Evolutionary conservation across 1,139 yeast genomes (phyloP).

Genomic region (Candida anutae): DNA sequence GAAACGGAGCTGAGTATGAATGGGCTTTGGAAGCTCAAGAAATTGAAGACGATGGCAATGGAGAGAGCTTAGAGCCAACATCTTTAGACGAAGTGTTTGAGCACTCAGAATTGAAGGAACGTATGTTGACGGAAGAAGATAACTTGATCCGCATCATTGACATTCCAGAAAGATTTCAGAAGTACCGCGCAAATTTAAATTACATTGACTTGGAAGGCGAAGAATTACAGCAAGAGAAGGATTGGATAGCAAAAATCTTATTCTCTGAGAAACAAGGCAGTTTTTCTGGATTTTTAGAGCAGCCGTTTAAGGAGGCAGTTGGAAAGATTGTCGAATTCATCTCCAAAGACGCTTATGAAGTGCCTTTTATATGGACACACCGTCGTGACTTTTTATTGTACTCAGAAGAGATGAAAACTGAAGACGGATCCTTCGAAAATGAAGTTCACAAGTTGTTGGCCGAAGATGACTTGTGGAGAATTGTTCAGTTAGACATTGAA

Average conservation of each 20-base stretch:
- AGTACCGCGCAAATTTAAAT: conserved; percentile 55
- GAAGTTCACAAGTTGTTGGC: conserved; percentile 48
- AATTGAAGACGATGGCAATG: conserved; percentile 52
- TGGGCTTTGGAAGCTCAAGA: conserved; percentile 96
- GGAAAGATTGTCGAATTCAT: conserved; percentile 73
- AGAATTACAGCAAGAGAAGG: conserved; percentile 65
- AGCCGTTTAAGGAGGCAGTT: conserved; percentile 65
- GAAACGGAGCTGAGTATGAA: conserved; percentile 94
- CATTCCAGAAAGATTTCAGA: conserved; percentile 88
- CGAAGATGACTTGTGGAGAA: conserved; percentile 91
- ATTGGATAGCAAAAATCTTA: conserved; percentile 65
- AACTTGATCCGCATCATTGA: conserved; percentile 81
- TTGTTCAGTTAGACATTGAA: conserved; percentile 78
- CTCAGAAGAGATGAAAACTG: conserved; percentile 46
- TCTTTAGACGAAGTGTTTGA: conserved; percentile 87
- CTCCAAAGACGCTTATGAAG: conserved; percentile 74
- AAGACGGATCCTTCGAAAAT: conserved; percentile 34
- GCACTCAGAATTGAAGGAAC: conserved; percentile 83
- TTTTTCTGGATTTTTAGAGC: conserved; percentile 33
- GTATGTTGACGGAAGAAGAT: conserved; percentile 89
- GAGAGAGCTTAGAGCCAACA: conserved; percentile 48
- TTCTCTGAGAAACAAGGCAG: conserved; percentile 42
- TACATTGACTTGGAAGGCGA: conserved; percentile 60
- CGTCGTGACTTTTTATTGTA: conserved; percentile 78
- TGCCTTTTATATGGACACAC: conserved; percentile 95